Evolutionary conservation across 2,329 filamentous ascomycete genomes (phyloP), one percentile per base, ranked within the genome.

Genomic region (Chaetomium sp.): DNA sequence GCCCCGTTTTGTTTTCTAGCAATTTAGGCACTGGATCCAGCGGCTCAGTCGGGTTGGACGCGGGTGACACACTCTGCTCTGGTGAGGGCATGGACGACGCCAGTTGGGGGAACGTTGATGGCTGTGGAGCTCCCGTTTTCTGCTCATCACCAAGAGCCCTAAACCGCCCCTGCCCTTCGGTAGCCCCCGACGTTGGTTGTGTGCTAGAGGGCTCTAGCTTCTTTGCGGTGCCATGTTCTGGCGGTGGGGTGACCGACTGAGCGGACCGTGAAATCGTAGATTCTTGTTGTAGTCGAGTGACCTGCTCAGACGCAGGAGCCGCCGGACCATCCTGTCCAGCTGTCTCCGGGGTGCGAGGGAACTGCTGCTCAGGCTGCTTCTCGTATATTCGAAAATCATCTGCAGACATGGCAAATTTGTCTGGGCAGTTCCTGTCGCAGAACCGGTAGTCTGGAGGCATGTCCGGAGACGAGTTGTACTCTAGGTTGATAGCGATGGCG

Each of bases 401-500:
- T 5, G 63, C 61, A 27, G 58, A 54, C 34, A 65, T 63, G 49
- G 63, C 60, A 19, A 58, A 61, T 56, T 63, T 60, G 40, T 65
- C 63, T 2, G 63, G 63, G 49, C 63, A 65, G 33, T 36, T n/a
- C 27, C 57, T 53, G 44, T 65, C 61, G 37, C 63, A 65, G 37
- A 63, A 65, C 5, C 36, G 49, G 43, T 65, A 65, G 27, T 61
- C 42, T 0, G 48, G 50, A 12, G 63, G 63, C 46, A 59, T 55
- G 27, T 65, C 63, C 3, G 63, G 60, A 4, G 63, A 65, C 9
- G 63, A 65, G 6, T 52, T 49, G 49, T 65, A 65, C 41, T 65
- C 63, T 8, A 65, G 40, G 37, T 65, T 65, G 53, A 65, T 61
- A 44, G 63, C 63, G 14, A 65, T 40, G 4, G 63, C 63, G 49